Base-by-base conservation (phyloP, 495 filamentous ascomycete species). In the Penicillium flavigenum region DNA sequence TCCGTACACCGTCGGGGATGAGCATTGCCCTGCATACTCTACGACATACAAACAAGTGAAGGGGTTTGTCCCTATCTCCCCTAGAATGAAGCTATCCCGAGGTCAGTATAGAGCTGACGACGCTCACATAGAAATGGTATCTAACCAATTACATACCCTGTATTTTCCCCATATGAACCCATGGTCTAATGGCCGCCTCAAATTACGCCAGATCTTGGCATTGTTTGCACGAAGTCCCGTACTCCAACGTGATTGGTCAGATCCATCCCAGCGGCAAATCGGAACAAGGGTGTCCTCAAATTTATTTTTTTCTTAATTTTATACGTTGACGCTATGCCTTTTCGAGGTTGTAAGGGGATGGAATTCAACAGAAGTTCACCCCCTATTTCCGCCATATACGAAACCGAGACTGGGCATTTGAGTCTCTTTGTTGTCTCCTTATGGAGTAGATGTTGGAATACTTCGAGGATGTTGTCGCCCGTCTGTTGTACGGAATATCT, bases 121-220 rank as follows among this genome's bases (percentile, higher is more conserved):
- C 51, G 51, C 51, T 34, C 36, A 27, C 26, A 6, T 14, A 5
- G 36, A 19, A 29, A 4, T 16, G 9, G 38, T 16, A 43, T 32
- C 29, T 3, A 1, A 19, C 16, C 26, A 14, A 32, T 39, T 4
- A 24, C 22, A 24, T 24, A 7, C 7, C 4, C 17, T 5, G 20
- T 2, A n/a, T 39, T 8, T 12, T 10, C 24, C 39, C 48, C 48
- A 51, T 51, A 5, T 20, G n/a, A 43, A 32, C 39, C 51, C 51
- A 32, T 44, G 51, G 39, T 10, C 51, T 52, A 42, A 44, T 16
- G 17, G 9, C 50, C 50, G 51, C 39, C 26, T 53, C 17, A 32
- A 51, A 53, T 44, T 43, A 29, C 51, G 51, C 51, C 49, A 31
- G 36, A 53, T 20, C 51, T 53, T 52, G 49, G 34, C 49, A 38